Percentiles rank a stretch among this genome's conserved stretches.
phyloP scores from a whole-genome alignment of 1,284 basidiomycete species.

The Schizophyllum amplum region DNA sequence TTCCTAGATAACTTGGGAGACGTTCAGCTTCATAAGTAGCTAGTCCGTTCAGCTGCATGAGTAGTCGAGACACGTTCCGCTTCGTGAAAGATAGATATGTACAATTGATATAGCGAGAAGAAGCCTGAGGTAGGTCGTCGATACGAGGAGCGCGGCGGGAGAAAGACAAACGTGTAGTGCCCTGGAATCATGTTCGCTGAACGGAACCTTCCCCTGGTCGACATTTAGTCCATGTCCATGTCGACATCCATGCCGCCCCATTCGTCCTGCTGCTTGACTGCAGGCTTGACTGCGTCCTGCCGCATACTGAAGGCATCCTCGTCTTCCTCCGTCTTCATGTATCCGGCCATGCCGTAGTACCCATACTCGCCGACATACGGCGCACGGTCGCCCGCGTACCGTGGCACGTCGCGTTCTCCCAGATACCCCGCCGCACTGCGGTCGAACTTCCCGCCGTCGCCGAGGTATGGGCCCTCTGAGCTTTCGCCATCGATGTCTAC shows the following conservation, averaged over 20 bases:
- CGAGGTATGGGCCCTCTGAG: conserved; percentile 28
- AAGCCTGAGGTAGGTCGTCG: too few species aligned
- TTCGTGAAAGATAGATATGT: too few species aligned
- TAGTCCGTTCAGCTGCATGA: too few species aligned
- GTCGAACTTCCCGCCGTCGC: conserved; percentile 20
- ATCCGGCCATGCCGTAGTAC: conserved; percentile 17
- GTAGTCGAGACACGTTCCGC: too few species aligned
- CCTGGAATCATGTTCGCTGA: too few species aligned
- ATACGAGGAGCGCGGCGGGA: too few species aligned
- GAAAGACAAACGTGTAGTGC: too few species aligned
- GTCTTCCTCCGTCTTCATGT: conserved; percentile 19
- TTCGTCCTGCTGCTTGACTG: conserved; percentile 20
- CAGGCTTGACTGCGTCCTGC: conserved; percentile 22
- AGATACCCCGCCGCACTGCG: conserved; percentile 13
- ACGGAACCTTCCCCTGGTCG: too few species aligned
- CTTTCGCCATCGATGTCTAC: conserved; percentile 22
- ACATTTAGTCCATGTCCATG: conserved; percentile 46
- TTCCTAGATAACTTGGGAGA: too few species aligned
- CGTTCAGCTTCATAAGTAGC: too few species aligned
- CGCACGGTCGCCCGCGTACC: conserved; percentile 21
- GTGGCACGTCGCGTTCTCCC: conserved; percentile 16
- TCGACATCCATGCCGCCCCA: conserved; percentile 66
- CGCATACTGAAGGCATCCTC: conserved; percentile 25
- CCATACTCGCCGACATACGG: conserved; percentile 19
- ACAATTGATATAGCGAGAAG: too few species aligned